Evolutionary conservation across 2,329 filamentous ascomycete genomes (phyloP), one percentile per base, ranked within the genome.

Genomic region (Aspergillus texensis): DNA sequence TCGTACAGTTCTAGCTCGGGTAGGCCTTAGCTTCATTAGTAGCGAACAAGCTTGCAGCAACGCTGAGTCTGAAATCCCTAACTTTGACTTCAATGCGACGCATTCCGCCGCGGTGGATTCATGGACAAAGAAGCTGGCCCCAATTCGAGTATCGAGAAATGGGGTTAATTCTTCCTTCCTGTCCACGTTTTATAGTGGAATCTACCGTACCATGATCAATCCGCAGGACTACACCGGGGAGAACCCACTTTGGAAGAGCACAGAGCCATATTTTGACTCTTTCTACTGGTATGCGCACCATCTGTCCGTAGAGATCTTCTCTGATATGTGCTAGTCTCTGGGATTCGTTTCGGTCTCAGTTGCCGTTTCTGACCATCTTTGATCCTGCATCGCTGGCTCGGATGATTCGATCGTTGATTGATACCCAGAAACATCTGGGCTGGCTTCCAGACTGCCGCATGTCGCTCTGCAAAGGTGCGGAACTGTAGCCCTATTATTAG

Each of bases 371-470:
- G 48, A 90, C 88, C 0, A 82, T 93, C 21, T 68, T 90, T 1
- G 90, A 92, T 67, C 89, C 90, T 0, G 68, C 73, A 0, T 83
- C 86, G 1, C 84, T 91, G 45, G 82, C 86, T 0, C 78, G 86
- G 62, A 91, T 92, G 84, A 80, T 92, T 2, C 83, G 89, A 28
- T 91, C 88, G 54, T 78, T 93, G 32, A 87, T 93, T 39, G 89
- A 91, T 65, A 91, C 86, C 0, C 92, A 92, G 69, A 81, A 82
- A n/a, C 83, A 90, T 71, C 81, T 89, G 61, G 90, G 90, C 2
- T 91, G 88, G 84, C 80, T 92, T 6, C 90, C 90, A 0, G 90
- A 92, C 72, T 92, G 89, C 63, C 85, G 89, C 43, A 92, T 92
- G 90, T 88, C 84, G 48, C 81, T 92, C 1, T 90, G 86, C 72